Evolutionary conservation across 768 basidiomycete genomes (phyloP), one percentile per base, ranked within the genome.

Genomic region (Psilocybe subaeruginosa): DNA sequence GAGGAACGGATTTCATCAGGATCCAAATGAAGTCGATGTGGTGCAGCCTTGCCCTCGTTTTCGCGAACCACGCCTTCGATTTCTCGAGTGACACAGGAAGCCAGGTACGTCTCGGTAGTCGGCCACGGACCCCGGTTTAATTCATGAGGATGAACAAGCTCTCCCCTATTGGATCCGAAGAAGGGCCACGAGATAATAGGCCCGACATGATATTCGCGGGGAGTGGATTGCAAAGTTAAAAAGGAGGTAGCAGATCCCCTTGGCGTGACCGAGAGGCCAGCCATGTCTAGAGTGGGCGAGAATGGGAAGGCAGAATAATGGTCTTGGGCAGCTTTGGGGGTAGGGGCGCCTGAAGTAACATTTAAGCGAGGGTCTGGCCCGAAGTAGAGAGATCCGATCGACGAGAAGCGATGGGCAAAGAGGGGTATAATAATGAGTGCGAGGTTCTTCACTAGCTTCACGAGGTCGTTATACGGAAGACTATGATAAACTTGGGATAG

Each of bases 161-260:
- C 88, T 33, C 92, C 92, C 43, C 93, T 82, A 64, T 89, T 87
- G 3, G 91, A 89, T 49, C 92, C 92, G 70, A 95, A 95, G 80
- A 94, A 95, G 1, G 92, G 90, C 92, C 93, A 95, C 3, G 92
- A 93, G 53, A 94, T 85, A 68, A 95, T 94, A 7, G 90, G 89
- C 3, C 92, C 92, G 47, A 93, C 79, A 53, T 88, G 84, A 72
- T 82, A 85, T 54, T 82, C 77, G 37, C 72, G 66, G 51, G 62
- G 58, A 54, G 30, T 56, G 23, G 52, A 49, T 53, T 64, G 46
- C 27, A 67, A 33, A 9, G 65, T 65, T 39, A 60, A 74, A 59
- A 58, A 66, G 48, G 62, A 62, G 49, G 63, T 66, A 62, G 47
- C 66, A 9, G 65, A 68, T 9, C 59, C 68, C 65, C 39, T 72